Evolutionary conservation across 1,139 yeast genomes (phyloP).

Genomic region (Kodamaea fungicola): DNA sequence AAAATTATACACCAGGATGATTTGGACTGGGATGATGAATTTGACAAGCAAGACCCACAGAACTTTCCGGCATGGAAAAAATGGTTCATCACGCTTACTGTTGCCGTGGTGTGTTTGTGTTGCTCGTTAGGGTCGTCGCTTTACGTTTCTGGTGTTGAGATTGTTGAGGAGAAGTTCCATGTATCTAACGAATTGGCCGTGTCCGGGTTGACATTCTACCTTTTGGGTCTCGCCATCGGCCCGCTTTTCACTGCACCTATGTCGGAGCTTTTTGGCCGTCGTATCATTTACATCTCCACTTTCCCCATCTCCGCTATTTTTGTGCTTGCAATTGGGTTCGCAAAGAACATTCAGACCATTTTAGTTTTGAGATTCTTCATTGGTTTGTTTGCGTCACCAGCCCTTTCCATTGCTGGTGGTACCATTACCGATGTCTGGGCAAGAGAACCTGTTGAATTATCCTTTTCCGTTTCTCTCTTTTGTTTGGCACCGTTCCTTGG

Average conservation of each 20-base stretch:
- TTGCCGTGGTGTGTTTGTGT: slow-evolving; percentile 61
- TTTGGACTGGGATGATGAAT: slow-evolving; percentile 60
- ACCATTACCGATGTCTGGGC: slow-evolving; percentile 73
- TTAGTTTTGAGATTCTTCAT: slow-evolving; percentile 73
- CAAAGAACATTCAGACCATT: slow-evolving; percentile 53
- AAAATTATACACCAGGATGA: slow-evolving; percentile 11
- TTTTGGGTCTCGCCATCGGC: slow-evolving; percentile 68
- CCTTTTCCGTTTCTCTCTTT: slow-evolving; percentile 68
- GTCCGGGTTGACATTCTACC: slow-evolving; percentile 67
- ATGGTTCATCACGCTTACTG: slow-evolving; percentile 62
- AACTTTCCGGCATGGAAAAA: slow-evolving; percentile 63
- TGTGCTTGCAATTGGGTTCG: slow-evolving; percentile 71
- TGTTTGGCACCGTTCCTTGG: slow-evolving; percentile 73
- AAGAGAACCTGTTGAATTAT: slow-evolving; percentile 51
- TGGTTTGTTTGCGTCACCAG: slow-evolving; percentile 81
- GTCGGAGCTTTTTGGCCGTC: slow-evolving; percentile 72
- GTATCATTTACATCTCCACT: slow-evolving; percentile 54
- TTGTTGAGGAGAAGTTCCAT: slow-evolving; percentile 41
- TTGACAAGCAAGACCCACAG: slow-evolving; percentile 59
- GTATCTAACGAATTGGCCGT: slow-evolving; percentile 58
- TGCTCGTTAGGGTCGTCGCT: slow-evolving; percentile 72
- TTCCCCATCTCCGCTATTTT: slow-evolving; percentile 70
- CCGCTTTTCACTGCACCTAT: slow-evolving; percentile 77
- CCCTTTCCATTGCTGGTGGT: slow-evolving; percentile 85
- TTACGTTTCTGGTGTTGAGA: slow-evolving; percentile 60